Evolutionary conservation across 805 yeast genomes (phyloP).

Genomic region (Saccharomycopsis synnaedendra): DNA sequence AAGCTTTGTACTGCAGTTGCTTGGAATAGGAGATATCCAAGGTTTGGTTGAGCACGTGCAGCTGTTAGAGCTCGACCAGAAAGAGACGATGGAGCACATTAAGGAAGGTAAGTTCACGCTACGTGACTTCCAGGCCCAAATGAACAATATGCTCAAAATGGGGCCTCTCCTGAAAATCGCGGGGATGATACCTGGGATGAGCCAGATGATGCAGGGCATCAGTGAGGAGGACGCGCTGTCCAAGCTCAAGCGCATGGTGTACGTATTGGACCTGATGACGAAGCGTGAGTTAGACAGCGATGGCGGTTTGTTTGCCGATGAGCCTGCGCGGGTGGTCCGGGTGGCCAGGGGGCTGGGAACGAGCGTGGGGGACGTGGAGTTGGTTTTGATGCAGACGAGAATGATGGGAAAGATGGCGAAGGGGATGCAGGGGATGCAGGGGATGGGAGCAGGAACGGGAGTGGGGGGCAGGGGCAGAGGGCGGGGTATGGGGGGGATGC

Average conservation of each 20-base stretch:
- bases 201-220: slow-evolving; percentile 74
- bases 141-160: slow-evolving; percentile 92
- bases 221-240: slow-evolving; percentile 89
- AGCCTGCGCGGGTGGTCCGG: slow-evolving; percentile 79
- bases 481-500: slow-evolving; percentile 47
- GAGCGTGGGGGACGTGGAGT: slow-evolving; percentile 83
- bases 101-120: slow-evolving; percentile 92
- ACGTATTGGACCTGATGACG: slow-evolving; percentile 93
- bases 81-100: slow-evolving; percentile 82
- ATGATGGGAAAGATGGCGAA: slow-evolving; percentile 73
- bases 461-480: slow-evolving; percentile 44
- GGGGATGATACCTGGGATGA: slow-evolving; percentile 87
- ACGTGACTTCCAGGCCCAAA: slow-evolving; percentile 84
- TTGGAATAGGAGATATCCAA: slow-evolving; percentile 94
- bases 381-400: slow-evolving; percentile 80
- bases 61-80: slow-evolving; percentile 76
- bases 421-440: slow-evolving; percentile 39
- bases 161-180: slow-evolving; percentile 94
- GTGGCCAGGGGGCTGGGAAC: slow-evolving; percentile 95
- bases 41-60: slow-evolving; percentile 91
- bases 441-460: slow-evolving; percentile 37
- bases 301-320: slow-evolving; percentile 65
- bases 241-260: slow-evolving; percentile 78
- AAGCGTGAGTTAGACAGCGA: slow-evolving; percentile 82
- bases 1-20: slow-evolving; percentile 78